Conservation (phyloP, 2,329 filamentous ascomycete species). For the Mycosphaerella sp. region DNA sequence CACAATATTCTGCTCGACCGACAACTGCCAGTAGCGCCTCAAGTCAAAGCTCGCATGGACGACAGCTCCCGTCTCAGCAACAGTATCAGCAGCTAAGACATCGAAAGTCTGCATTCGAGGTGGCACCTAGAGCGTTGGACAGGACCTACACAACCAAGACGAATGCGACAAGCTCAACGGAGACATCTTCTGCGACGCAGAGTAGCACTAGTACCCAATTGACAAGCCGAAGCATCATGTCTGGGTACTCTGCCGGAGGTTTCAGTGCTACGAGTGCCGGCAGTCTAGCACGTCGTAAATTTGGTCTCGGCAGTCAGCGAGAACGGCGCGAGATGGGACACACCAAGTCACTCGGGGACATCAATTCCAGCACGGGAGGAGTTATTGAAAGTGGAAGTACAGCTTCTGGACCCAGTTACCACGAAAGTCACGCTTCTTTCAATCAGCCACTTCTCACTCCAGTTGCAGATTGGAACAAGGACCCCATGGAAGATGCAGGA, state of each 20-base stretch:
- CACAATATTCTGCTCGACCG: conserved; percentile 26
- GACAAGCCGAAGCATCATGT: conserved; percentile 86
- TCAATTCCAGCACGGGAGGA: conserved; percentile 30
- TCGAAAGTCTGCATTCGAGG: conserved; percentile 72
- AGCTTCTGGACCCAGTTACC: conserved; percentile 52
- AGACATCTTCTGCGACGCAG: conserved; percentile 44
- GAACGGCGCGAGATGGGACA: conserved; percentile 23
- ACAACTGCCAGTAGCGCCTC: conserved; percentile 28
- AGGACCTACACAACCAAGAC: conserved; percentile 87
- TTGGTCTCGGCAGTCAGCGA: conserved; percentile 41
- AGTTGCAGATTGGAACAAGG: conserved; percentile 55
- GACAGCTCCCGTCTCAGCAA: conserved; percentile 39
- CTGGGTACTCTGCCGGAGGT: conserved; percentile 78
- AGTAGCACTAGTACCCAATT: conserved; percentile 68
- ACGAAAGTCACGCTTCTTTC: conserved; percentile 71
- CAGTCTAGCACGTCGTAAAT: conserved; percentile 74
- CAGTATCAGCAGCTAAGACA: conserved; percentile 42
- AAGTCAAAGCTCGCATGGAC: conserved; percentile 23
- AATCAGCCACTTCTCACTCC: conserved; percentile 54
- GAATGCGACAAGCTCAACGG: conserved; percentile 71
- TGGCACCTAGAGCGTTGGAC: conserved; percentile 61
- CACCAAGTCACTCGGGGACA: conserved; percentile 25
- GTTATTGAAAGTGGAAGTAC: conserved; percentile 52
- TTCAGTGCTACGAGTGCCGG: conserved; percentile 95
- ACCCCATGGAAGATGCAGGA: conserved; percentile 58